Conservation (phyloP, 306 rosid species). For the Ormosia emarginata region DNA sequence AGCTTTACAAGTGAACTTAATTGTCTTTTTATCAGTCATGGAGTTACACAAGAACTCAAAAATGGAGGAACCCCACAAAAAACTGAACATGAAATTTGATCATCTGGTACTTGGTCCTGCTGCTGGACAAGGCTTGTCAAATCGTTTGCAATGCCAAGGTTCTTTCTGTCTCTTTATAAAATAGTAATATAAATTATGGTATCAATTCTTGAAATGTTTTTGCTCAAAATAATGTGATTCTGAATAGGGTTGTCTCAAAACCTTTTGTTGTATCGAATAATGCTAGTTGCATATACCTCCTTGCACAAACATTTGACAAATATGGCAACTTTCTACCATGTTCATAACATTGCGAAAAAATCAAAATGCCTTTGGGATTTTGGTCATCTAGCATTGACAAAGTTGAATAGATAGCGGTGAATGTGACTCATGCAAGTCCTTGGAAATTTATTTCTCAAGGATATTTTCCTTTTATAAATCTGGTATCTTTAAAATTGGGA, state of each 20-base stretch:
- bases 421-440: no score
- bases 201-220: not conserved
- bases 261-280: not conserved
- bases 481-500: no score
- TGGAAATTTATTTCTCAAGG: no score
- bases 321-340: not conserved
- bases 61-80: slow-evolving; percentile 36
- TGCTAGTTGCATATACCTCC: not conserved
- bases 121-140: slow-evolving; percentile 84
- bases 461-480: no score
- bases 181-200: not conserved
- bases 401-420: no score
- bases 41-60: slow-evolving; percentile 54
- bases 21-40: slow-evolving; percentile 42
- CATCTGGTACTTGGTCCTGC: slow-evolving; percentile 87
- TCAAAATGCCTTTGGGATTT: not conserved
- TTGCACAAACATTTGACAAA: not conserved
- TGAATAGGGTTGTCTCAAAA: not conserved
- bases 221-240: slow-evolving; percentile 8
- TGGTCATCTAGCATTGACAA: not conserved
- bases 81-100: slow-evolving; percentile 58
- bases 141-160: slow-evolving; percentile 89
- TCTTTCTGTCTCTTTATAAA: slow-evolving; percentile 16
- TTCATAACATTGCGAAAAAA: not conserved
- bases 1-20: not conserved